Evolutionary conservation across 2,329 filamentous ascomycete genomes (phyloP).

Genomic region (Trichophyton schoenleinii): DNA sequence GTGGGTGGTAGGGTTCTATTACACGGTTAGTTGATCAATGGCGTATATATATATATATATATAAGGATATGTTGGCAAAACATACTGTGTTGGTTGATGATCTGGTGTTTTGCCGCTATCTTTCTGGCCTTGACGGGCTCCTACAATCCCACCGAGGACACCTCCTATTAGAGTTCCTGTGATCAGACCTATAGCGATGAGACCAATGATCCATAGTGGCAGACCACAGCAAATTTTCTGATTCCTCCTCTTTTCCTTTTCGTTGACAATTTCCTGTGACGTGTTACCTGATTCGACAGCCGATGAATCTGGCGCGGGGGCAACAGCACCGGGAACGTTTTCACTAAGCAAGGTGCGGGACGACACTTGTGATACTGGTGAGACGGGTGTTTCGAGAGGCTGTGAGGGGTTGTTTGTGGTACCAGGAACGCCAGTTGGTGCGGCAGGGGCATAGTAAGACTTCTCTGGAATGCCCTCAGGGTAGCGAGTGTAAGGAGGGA

Average conservation of each 20-base stretch:
- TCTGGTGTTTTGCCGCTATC: neutral
- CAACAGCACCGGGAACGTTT: conserved; percentile 8
- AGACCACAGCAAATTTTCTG: conserved; percentile 38
- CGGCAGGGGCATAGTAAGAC: conserved; percentile 30
- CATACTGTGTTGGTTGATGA: neutral
- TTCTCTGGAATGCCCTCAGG: conserved; percentile 60
- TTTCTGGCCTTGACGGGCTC: conserved; percentile 28
- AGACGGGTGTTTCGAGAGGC: conserved; percentile 25
- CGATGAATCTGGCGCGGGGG: conserved; percentile 1
- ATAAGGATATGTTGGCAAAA: conserved; percentile 2
- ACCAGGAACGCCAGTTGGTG: conserved; percentile 18
- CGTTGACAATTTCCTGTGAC: conserved; percentile 23
- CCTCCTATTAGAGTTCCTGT: conserved; percentile 41
- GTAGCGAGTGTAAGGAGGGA: conserved; percentile 84
- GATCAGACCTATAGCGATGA: conserved; percentile 36
- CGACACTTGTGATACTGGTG: conserved; percentile 22
- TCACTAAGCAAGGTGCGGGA: conserved; percentile 18
- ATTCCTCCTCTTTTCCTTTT: conserved; percentile 35
- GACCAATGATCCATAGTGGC: conserved; percentile 39
- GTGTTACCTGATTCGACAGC: conserved; percentile 9
- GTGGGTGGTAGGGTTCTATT: conserved; percentile 24
- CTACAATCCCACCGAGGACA: conserved; percentile 42
- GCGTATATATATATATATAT: too few species aligned
- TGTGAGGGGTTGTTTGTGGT: conserved; percentile 37
- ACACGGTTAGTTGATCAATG: neutral